These are phyloP conservation scores for Penicillium desertorum DNA, from an alignment of 495 filamentous ascomycete genomes.

Conservation along the genomic window DNA sequence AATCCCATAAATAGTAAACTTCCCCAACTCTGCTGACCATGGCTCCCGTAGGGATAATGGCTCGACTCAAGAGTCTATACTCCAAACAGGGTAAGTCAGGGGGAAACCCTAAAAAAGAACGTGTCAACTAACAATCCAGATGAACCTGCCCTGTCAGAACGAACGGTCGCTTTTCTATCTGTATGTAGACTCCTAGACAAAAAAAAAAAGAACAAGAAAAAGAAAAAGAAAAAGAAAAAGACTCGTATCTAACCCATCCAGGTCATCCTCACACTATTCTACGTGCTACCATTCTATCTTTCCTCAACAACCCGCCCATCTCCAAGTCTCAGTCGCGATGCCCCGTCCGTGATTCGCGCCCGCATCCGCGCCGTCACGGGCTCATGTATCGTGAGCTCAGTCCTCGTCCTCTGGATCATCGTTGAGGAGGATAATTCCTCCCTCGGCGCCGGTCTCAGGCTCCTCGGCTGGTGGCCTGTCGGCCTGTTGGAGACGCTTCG, in stretches of 20 bases:
- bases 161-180: slow-evolving; percentile 50
- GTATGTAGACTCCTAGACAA: slow-evolving; percentile 37
- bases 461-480: slow-evolving; percentile 75
- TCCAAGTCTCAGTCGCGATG: slow-evolving; percentile 78
- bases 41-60: slow-evolving; percentile 40
- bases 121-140: slow-evolving; percentile 28
- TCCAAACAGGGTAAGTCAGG: slow-evolving; percentile 35
- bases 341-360: slow-evolving; percentile 84
- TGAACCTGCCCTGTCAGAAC: slow-evolving; percentile 51
- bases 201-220: not conserved
- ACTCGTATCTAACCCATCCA: slow-evolving; percentile 30
- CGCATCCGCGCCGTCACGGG: slow-evolving; percentile 75
- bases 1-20: not conserved
- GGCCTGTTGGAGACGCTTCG: slow-evolving; percentile 57
- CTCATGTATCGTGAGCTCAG: slow-evolving; percentile 62
- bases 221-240: not conserved
- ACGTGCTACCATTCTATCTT: slow-evolving; percentile 90
- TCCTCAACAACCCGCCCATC: slow-evolving; percentile 77
- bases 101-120: not conserved
- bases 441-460: slow-evolving; percentile 54
- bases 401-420: slow-evolving; percentile 62
- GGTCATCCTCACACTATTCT: slow-evolving; percentile 76
- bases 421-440: slow-evolving; percentile 44
- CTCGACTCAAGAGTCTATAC: slow-evolving; percentile 41
- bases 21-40: slow-evolving; percentile 19